Percentiles rank a stretch among this genome's conserved stretches.
These are phyloP conservation scores for Durotheca rogersii DNA, from an alignment of 495 filamentous ascomycete genomes.

Conservation along the genomic window DNA sequence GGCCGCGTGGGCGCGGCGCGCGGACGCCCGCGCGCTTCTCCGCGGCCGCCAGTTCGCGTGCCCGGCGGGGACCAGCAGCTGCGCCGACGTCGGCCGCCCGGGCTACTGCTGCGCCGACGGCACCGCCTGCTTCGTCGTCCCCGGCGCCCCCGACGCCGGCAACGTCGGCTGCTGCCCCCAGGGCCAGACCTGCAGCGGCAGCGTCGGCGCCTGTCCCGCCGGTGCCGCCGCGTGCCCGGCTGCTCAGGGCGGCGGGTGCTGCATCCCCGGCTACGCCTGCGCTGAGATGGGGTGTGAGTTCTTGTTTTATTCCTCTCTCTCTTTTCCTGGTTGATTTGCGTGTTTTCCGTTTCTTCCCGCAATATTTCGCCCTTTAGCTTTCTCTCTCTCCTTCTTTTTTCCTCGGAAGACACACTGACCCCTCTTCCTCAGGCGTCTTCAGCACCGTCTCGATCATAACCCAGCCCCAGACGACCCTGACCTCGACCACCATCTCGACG, in stretches of 20 bases:
- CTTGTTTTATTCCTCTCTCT: conserved; percentile 2
- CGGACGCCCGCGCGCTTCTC: conserved; percentile 42
- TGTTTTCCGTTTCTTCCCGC: too few species aligned
- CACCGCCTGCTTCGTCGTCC: conserved; percentile 59
- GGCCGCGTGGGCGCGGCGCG: conserved; percentile 36
- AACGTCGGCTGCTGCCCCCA: conserved; percentile 83
- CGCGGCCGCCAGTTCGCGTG: conserved; percentile 66
- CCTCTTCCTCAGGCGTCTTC: conserved; percentile 31
- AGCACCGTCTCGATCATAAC: conserved; percentile 46
- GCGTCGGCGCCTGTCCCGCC: conserved; percentile 60
- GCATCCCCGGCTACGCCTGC: conserved; percentile 78
- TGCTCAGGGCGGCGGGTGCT: conserved; percentile 80
- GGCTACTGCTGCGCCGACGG: conserved; percentile 73
- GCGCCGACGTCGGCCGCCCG: conserved; percentile 66
- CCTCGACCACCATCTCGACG: conserved; percentile 29
- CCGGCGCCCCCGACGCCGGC: conserved; percentile 70
- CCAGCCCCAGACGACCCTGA: conserved; percentile 47
- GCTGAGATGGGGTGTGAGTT: conserved; percentile 76
- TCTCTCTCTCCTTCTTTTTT: too few species aligned
- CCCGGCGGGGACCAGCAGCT: conserved; percentile 66
- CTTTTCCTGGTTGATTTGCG: too few species aligned
- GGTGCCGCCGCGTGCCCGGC: conserved; percentile 69
- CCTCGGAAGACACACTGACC: too few species aligned
- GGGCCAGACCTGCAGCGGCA: conserved; percentile 66
- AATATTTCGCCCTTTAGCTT: too few species aligned